phyloP scores from a whole-genome alignment of 1,284 basidiomycete genomes.

The Hypsizygus ulmarius region DNA sequence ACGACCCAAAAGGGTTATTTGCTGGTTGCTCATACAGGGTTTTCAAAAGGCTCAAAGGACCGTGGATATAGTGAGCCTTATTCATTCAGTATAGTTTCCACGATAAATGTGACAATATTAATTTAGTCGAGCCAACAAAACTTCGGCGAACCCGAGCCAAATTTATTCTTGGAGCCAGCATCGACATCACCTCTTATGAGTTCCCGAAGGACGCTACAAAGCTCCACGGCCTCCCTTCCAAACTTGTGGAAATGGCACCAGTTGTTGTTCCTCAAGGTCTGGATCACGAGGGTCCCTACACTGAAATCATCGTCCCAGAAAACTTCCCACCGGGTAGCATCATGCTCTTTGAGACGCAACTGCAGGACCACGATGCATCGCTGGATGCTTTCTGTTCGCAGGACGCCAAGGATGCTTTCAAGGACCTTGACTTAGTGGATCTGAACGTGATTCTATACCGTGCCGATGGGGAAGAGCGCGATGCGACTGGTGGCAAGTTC shows the following conservation, averaged over 20 bases:
- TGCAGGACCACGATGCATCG: constrained; percentile 62
- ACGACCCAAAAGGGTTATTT: constrained; percentile 89
- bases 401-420: constrained; percentile 71
- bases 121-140: constrained; percentile 80
- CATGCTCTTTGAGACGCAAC: constrained; percentile 84
- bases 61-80: constrained; percentile 64
- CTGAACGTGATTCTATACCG: constrained; percentile 84
- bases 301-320: constrained; percentile 80
- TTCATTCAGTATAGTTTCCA: not conserved
- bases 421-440: constrained; percentile 78
- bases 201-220: constrained; percentile 51
- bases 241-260: constrained; percentile 61
- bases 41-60: constrained; percentile 74
- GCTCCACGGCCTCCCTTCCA: constrained; percentile 74
- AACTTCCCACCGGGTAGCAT: constrained; percentile 90
- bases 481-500: constrained; percentile 72
- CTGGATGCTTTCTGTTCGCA: constrained; percentile 72
- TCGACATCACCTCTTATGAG: constrained; percentile 68
- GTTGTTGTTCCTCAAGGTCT: constrained; percentile 53
- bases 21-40: constrained; percentile 87
- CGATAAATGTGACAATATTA: constrained; percentile 6
- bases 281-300: constrained; percentile 68
- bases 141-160: constrained; percentile 76
- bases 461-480: constrained; percentile 86
- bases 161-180: constrained; percentile 77